Percentiles rank a stretch among this genome's conserved stretches.
These are phyloP conservation scores for Globisporangium takayamanum DNA, from an alignment of 352 stramenopile genomes.

Conservation along the genomic window DNA sequence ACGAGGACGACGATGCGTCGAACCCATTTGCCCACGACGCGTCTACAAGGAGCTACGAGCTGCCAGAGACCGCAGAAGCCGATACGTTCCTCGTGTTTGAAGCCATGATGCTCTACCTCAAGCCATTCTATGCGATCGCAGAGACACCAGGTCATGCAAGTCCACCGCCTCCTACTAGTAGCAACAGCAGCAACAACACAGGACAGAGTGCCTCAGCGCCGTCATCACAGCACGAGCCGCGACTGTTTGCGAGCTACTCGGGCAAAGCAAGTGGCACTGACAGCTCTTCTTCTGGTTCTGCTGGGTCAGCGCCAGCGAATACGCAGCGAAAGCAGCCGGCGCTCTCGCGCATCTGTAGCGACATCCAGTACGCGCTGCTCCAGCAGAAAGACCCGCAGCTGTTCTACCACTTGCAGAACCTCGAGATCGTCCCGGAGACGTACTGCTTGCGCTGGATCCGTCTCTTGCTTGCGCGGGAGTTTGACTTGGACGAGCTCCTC, in stretches of 20 bases:
- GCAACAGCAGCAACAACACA: not conserved
- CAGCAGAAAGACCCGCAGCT: conserved; percentile 77
- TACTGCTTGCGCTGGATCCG: conserved; percentile 81
- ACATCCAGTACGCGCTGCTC: conserved; percentile 72
- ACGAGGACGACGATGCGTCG: not conserved
- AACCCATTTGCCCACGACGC: not conserved
- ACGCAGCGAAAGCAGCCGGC: conserved; percentile 23
- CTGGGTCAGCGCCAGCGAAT: not conserved
- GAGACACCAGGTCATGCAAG: conserved; percentile 18
- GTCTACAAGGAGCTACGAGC: conserved; percentile 2
- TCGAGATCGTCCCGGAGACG: conserved; percentile 74
- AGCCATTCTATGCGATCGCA: conserved; percentile 71
- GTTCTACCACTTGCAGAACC: conserved; percentile 72
- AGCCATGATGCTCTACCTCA: conserved; percentile 69
- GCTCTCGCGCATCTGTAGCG: conserved; percentile 58
- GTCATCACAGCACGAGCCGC: conserved; percentile 17
- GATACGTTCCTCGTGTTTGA: conserved; percentile 75
- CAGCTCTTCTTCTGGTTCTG: not conserved
- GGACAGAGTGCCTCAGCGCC: not conserved
- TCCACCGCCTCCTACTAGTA: not conserved
- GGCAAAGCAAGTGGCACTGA: conserved; percentile 16
- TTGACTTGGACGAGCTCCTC: conserved; percentile 51
- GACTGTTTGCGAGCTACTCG: conserved; percentile 22
- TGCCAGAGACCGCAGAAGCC: conserved; percentile 43
- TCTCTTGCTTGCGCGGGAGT: conserved; percentile 74